phyloP scores from a whole-genome alignment of 371 early-diverging fungal genomes.

The Funneliformis caledonium region DNA sequence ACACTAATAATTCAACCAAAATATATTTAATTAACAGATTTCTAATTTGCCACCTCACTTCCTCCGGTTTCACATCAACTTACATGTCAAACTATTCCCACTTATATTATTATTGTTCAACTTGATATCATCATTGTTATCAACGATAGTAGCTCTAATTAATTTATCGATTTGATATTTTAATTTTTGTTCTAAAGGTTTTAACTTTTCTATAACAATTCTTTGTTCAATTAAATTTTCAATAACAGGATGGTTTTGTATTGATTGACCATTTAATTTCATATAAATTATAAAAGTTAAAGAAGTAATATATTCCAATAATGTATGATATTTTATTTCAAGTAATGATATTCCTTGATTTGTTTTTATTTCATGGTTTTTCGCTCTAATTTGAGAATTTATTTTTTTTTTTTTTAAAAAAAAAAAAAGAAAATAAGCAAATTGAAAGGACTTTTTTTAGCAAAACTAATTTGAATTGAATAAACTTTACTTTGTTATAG shows the following conservation, averaged over 20 bases:
- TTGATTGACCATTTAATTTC: slow-evolving; percentile 74
- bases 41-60: slow-evolving; percentile 16
- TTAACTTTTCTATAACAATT: slow-evolving; percentile 88
- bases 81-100: not conserved
- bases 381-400: not conserved
- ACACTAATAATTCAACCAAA: slow-evolving; percentile 41
- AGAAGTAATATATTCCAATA: slow-evolving; percentile 87
- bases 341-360: slow-evolving; percentile 35
- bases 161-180: slow-evolving; percentile 97
- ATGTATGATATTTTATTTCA: slow-evolving; percentile 47
- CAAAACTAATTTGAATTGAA: not conserved
- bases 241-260: slow-evolving; percentile 71
- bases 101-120: not conserved
- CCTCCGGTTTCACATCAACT: slow-evolving; percentile 16
- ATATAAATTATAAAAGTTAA: slow-evolving; percentile 74
- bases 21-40: not conserved
- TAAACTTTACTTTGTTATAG: not conserved
- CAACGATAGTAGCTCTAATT: slow-evolving; percentile 73
- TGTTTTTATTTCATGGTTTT: slow-evolving; percentile 12
- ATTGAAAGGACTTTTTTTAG: not conserved
- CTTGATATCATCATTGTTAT: slow-evolving; percentile 41
- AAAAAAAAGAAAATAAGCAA: not conserved
- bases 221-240: slow-evolving; percentile 78
- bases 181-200: slow-evolving; percentile 90
- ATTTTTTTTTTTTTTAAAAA: no score